These are phyloP conservation scores for Schrenkiella parvula DNA, from an alignment of 345 rosid species.

Conservation along the genomic window DNA sequence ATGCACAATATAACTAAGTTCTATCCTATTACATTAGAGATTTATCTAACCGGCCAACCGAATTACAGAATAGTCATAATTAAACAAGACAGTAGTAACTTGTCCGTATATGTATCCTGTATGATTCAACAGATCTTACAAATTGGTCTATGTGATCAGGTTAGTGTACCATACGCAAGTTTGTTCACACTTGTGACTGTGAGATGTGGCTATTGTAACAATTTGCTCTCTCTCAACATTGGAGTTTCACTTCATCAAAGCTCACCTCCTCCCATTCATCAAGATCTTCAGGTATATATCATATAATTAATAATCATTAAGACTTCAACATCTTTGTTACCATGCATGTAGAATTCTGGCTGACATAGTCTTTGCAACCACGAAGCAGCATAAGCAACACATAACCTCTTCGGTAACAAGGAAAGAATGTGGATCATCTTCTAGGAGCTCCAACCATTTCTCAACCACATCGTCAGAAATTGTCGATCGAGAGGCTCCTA, in stretches of 20 bases:
- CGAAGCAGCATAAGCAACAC: slow-evolving; percentile 54
- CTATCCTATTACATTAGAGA: not conserved
- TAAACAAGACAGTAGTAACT: not conserved
- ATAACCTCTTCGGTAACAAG: slow-evolving; percentile 38
- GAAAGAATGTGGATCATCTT: slow-evolving; percentile 64
- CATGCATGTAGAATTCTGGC: not conserved
- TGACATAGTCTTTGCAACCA: slow-evolving; percentile 4
- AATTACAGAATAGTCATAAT: not conserved
- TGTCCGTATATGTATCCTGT: not conserved
- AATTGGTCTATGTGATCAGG: slow-evolving; percentile 43
- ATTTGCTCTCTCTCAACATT: slow-evolving; percentile 79
- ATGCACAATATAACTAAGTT: not conserved
- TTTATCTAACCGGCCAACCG: not conserved
- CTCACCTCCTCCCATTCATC: slow-evolving; percentile 47
- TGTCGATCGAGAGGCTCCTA: slow-evolving; percentile 52
- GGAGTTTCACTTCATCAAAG: slow-evolving; percentile 55
- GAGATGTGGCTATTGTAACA: slow-evolving; percentile 92
- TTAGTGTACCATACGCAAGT: slow-evolving; percentile 77
- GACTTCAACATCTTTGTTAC: not conserved
- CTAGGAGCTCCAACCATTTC: slow-evolving; percentile 34
- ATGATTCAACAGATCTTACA: slow-evolving; percentile 2
- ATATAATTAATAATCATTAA: not conserved
- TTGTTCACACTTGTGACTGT: slow-evolving; percentile 76
- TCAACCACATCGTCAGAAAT: slow-evolving; percentile 38
- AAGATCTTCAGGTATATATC: slow-evolving; percentile 54